phyloP scores from a whole-genome alignment of 176 grass and related monocot genomes.

The Puccinellia tenuiflora region DNA sequence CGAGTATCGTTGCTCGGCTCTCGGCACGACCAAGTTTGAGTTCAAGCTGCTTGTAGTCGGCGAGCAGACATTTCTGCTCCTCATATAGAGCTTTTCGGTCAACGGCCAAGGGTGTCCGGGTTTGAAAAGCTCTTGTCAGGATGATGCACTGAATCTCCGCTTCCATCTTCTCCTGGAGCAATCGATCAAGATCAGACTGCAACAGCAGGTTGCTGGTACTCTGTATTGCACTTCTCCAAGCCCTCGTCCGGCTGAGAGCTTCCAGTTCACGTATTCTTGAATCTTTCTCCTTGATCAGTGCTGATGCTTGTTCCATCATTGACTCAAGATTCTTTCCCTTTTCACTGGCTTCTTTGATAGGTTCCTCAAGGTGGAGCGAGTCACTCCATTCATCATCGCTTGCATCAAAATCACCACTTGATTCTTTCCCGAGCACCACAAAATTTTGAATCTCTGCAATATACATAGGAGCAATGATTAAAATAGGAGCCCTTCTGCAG shows the following conservation, averaged over 20 bases:
- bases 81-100: constrained; percentile 49
- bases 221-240: background rate
- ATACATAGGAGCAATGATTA: constrained; percentile 9
- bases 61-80: constrained; percentile 36
- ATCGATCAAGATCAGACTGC: constrained; percentile 44
- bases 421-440: constrained; percentile 28
- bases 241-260: background rate
- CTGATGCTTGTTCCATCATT: constrained; percentile 35
- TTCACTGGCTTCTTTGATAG: constrained; percentile 27
- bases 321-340: constrained; percentile 35
- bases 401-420: constrained; percentile 18
- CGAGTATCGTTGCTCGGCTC: constrained; percentile 28
- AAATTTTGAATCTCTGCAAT: constrained; percentile 61
- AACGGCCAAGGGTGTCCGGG: constrained; percentile 2
- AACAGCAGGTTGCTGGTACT: background rate
- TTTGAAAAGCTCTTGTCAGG: constrained; percentile 43
- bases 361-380: constrained; percentile 12
- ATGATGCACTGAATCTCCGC: constrained; percentile 53
- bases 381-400: constrained; percentile 32
- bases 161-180: constrained; percentile 60
- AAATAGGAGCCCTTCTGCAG: background rate
- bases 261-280: constrained; percentile 36
- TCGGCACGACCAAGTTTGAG: constrained; percentile 33
- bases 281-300: constrained; percentile 38
- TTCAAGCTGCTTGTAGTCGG: constrained; percentile 39